Evolutionary conservation across 192 early-diverging fungal species (phyloP).

Genomic region (Linnemannia elongata): DNA sequence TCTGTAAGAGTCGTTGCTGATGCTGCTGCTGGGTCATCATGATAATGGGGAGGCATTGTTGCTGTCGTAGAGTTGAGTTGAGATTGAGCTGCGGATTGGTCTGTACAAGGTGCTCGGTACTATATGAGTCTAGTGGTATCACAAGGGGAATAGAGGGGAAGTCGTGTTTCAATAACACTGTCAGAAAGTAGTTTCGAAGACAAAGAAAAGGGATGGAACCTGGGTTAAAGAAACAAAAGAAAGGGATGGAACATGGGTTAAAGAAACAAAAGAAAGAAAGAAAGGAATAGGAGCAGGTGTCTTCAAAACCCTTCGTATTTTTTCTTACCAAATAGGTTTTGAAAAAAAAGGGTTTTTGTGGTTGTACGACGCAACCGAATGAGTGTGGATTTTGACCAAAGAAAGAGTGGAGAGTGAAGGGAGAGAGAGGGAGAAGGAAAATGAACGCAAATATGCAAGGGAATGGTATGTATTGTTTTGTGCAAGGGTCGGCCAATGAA

Average conservation of each 20-base stretch:
- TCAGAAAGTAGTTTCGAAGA: neutral
- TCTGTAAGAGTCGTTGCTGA: neutral
- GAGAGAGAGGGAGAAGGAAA: neutral
- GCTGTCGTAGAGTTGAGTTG: neutral
- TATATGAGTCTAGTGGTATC: slow-evolving; percentile 3
- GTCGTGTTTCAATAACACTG: neutral
- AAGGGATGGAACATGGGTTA: neutral
- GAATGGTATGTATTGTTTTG: neutral
- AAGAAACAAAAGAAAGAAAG: neutral
- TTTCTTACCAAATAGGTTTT: neutral
- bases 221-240: neutral
- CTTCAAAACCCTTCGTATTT: no score
- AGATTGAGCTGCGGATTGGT: no score
- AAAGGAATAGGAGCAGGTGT: no score
- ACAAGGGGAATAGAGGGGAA: neutral
- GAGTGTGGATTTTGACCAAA: no score
- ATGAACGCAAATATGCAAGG: slow-evolving; percentile 2
- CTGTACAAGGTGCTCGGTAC: neutral
- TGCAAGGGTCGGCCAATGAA: neutral
- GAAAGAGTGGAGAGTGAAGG: neutral
- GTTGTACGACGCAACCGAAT: neutral
- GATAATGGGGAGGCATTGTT: neutral
- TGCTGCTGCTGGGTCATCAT: neutral
- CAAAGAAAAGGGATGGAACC: neutral
- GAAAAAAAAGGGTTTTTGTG: neutral